phyloP scores from a whole-genome alignment of 1,284 basidiomycete species.

The Melampsora larici-populina region DNA sequence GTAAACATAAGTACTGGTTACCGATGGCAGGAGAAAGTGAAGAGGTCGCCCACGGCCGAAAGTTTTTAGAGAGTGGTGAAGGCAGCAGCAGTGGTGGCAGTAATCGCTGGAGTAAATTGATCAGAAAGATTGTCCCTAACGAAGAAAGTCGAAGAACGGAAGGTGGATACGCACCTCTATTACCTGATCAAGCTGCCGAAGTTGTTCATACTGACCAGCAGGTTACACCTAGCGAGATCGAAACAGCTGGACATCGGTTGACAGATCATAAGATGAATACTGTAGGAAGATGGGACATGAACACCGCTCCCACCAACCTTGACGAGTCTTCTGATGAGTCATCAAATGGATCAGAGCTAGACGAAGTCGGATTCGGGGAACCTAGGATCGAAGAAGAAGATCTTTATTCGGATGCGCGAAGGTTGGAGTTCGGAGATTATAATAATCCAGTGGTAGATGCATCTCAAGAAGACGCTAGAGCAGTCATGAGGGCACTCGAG shows the following conservation, averaged over 20 bases:
- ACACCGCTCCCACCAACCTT: constrained; percentile 44
- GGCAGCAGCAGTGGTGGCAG: constrained; percentile 8
- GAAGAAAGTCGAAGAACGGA: constrained; percentile 21
- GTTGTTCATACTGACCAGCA: constrained; percentile 63
- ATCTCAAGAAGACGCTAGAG: constrained; percentile 48
- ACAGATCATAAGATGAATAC: constrained; percentile 54
- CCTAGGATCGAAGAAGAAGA: constrained; percentile 65
- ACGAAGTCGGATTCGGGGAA: constrained; percentile 61
- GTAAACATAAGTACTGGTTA: constrained; percentile 61
- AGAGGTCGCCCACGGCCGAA: constrained; percentile 47
- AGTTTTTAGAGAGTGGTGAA: constrained; percentile 15
- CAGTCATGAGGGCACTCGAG: constrained; percentile 49
- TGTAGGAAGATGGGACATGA: constrained; percentile 45
- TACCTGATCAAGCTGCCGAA: constrained; percentile 64
- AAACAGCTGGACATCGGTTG: constrained; percentile 22
- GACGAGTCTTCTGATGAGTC: constrained; percentile 50
- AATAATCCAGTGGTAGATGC: constrained; percentile 50
- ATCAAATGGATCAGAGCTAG: constrained; percentile 53
- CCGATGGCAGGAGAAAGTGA: constrained; percentile 63
- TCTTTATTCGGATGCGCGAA: constrained; percentile 67
- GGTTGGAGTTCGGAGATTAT: constrained; percentile 59
- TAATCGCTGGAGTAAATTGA: constrained; percentile 2
- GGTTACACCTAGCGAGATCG: not conserved
- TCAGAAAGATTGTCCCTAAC: constrained; percentile 37
- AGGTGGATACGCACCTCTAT: constrained; percentile 72